Percentiles rank a stretch among this genome's conserved stretches.
Evolutionary conservation across 2,329 filamentous ascomycete genomes (phyloP).

Genomic region (Lojkania enalia): DNA sequence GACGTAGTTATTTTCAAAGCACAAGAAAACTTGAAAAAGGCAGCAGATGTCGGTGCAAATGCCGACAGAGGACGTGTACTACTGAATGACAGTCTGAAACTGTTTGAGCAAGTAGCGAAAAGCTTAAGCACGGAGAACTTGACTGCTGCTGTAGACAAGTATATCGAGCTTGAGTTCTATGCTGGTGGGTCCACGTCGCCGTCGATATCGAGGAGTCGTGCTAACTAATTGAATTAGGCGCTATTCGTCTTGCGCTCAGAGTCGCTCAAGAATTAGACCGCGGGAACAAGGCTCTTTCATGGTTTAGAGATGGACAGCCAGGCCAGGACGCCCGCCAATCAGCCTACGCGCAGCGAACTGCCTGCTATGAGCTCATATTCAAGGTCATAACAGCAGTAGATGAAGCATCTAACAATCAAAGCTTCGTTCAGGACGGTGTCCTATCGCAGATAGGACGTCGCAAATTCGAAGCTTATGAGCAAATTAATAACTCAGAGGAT

Average conservation of each 20-base stretch:
- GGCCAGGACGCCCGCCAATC: slow-evolving; percentile 66
- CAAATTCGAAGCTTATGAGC: slow-evolving; percentile 82
- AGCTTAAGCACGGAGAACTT: slow-evolving; percentile 82
- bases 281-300: slow-evolving; percentile 80
- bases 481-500: slow-evolving; percentile 85
- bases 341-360: slow-evolving; percentile 71
- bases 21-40: slow-evolving; percentile 89
- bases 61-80: slow-evolving; percentile 76
- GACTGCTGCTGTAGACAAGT: slow-evolving; percentile 75
- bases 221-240: slow-evolving; percentile 58
- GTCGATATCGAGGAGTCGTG: too few species aligned
- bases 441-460: slow-evolving; percentile 76
- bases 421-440: slow-evolving; percentile 71
- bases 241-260: slow-evolving; percentile 81
- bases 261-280: slow-evolving; percentile 86
- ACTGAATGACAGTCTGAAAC: slow-evolving; percentile 82
- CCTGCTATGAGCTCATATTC: slow-evolving; percentile 87
- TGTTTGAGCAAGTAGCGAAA: slow-evolving; percentile 87
- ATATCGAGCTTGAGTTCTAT: slow-evolving; percentile 82
- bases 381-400: slow-evolving; percentile 80
- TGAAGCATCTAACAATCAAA: slow-evolving; percentile 66
- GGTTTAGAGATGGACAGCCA: slow-evolving; percentile 83
- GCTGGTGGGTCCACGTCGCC: slow-evolving; percentile 62
- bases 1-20: slow-evolving; percentile 99
- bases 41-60: slow-evolving; percentile 75